Evolutionary conservation across 2,329 filamentous ascomycete species (phyloP).

Genomic region (Blastomyces parvus): DNA sequence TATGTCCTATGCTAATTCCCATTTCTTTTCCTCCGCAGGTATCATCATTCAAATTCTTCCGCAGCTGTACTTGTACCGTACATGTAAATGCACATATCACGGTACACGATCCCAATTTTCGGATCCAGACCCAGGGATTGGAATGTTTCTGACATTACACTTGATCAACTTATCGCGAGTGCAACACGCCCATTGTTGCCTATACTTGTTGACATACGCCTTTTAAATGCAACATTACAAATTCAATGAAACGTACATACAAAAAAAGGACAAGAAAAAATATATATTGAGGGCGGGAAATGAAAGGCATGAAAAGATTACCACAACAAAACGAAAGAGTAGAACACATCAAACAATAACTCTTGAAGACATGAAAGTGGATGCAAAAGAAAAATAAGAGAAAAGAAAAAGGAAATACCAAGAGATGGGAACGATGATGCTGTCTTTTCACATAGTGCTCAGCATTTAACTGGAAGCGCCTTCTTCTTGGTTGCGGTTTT

Average conservation of each 20-base stretch:
- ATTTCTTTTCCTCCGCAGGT: not conserved
- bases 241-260: not conserved
- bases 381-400: not conserved
- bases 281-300: not conserved
- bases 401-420: not conserved
- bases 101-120: not conserved
- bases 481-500: conserved; percentile 17
- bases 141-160: not conserved
- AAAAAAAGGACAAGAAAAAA: not conserved
- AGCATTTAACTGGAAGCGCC: conserved; percentile 14
- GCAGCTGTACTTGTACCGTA: not conserved
- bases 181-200: not conserved
- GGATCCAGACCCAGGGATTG: not conserved
- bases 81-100: not conserved
- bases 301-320: not conserved
- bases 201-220: not conserved
- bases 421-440: not conserved
- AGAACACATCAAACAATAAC: not conserved
- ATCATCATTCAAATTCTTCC: not conserved
- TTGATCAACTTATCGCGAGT: not conserved
- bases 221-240: not conserved
- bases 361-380: not conserved
- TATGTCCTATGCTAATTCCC: not conserved
- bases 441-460: not conserved
- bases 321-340: not conserved